phyloP scores from a whole-genome alignment of 495 filamentous ascomycete genomes.

The Penicillium steckii region DNA sequence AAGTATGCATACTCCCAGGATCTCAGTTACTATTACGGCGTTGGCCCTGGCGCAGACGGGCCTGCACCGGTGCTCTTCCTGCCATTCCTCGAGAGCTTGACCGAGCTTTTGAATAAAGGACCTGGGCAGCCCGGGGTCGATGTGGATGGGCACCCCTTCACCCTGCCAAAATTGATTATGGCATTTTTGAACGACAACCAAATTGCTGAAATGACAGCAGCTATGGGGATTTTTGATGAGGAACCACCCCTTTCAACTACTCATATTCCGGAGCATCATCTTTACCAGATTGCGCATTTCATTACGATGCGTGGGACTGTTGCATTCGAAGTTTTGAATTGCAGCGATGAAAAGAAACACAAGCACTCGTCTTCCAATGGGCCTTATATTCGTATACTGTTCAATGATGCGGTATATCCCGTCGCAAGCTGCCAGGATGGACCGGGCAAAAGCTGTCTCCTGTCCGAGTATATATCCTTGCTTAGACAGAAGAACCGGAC shows the following conservation, averaged over 20 bases:
- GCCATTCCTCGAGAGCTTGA: slow-evolving; percentile 48
- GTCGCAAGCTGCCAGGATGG: slow-evolving; percentile 44
- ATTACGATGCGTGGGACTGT: slow-evolving; percentile 57
- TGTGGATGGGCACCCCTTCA: slow-evolving; percentile 35
- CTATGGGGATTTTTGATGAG: slow-evolving; percentile 53
- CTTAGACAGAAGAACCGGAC: slow-evolving; percentile 38
- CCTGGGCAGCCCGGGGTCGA: slow-evolving; percentile 40
- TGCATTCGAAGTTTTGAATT: slow-evolving; percentile 52
- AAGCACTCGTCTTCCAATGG: slow-evolving; percentile 16
- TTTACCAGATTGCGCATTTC: slow-evolving; percentile 32
- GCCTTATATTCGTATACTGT: slow-evolving; percentile 43
- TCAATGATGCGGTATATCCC: slow-evolving; percentile 57
- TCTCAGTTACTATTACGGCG: slow-evolving; percentile 58
- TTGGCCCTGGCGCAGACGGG: slow-evolving; percentile 50
- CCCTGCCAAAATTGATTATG: slow-evolving; percentile 47
- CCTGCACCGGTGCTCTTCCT: slow-evolving; percentile 45
- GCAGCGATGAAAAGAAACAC: slow-evolving; percentile 12
- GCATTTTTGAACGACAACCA: slow-evolving; percentile 61
- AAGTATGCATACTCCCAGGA: slow-evolving; percentile 60
- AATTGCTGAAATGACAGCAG: slow-evolving; percentile 52
- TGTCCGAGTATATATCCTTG: slow-evolving; percentile 45
- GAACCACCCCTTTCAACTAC: slow-evolving; percentile 40
- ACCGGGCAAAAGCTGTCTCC: slow-evolving; percentile 43
- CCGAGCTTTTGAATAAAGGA: slow-evolving; percentile 45
- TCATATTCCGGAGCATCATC: slow-evolving; percentile 24